Percentiles rank a stretch among this genome's conserved stretches.
phyloP scores from a whole-genome alignment of 1,139 yeast species.

The Sugiyamaella grinbergsii region DNA sequence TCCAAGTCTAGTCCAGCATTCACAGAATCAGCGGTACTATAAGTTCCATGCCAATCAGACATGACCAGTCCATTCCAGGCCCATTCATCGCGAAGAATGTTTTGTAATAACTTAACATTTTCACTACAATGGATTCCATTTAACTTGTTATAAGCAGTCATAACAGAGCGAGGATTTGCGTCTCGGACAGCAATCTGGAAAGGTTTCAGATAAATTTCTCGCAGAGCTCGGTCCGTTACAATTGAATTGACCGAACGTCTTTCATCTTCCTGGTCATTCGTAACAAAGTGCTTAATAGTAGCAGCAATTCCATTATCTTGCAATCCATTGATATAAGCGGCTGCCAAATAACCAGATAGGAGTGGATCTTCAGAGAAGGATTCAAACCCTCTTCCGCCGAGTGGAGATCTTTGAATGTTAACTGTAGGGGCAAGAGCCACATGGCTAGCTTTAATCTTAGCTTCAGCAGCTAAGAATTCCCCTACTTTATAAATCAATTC shows the following conservation, averaged over 20 bases:
- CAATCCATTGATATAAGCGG: slow-evolving; percentile 55
- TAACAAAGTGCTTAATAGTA: slow-evolving; percentile 60
- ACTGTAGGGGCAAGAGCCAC: slow-evolving; percentile 58
- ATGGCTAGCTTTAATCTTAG: slow-evolving; percentile 53
- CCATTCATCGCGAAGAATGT: slow-evolving; percentile 58
- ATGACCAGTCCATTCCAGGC: slow-evolving; percentile 57
- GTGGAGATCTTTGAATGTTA: slow-evolving; percentile 57
- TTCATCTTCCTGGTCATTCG: slow-evolving; percentile 62
- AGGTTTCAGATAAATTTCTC: slow-evolving; percentile 63
- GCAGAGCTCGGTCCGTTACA: slow-evolving; percentile 58
- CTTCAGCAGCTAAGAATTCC: slow-evolving; percentile 52
- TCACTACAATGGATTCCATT: slow-evolving; percentile 61
- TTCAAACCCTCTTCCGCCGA: slow-evolving; percentile 68
- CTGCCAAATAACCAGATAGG: slow-evolving; percentile 55
- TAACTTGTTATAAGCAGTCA: slow-evolving; percentile 63
- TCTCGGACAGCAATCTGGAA: slow-evolving; percentile 59
- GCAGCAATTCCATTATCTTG: slow-evolving; percentile 57
- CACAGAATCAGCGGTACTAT: slow-evolving; percentile 50
- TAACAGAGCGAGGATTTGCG: slow-evolving; percentile 53
- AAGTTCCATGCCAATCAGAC: slow-evolving; percentile 69
- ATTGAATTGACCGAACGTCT: slow-evolving; percentile 52
- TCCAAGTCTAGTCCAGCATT: slow-evolving; percentile 61
- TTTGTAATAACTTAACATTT: slow-evolving; percentile 47
- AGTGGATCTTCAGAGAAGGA: slow-evolving; percentile 64
- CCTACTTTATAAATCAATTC: slow-evolving; percentile 52